Base-by-base conservation (phyloP, 805 yeast species). In the Kazachstania taianensis region DNA sequence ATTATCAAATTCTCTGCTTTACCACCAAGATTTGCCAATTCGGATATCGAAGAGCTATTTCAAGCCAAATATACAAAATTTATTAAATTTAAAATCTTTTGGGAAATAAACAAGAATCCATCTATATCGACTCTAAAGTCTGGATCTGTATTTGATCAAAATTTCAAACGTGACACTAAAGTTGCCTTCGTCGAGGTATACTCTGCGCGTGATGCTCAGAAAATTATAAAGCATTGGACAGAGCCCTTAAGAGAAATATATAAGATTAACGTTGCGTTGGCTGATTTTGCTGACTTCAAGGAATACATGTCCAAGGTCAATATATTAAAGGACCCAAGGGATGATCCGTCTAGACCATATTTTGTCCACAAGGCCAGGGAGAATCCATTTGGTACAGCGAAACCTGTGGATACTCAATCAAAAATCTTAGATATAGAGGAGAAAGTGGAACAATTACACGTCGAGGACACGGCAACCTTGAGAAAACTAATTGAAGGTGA, bases 371-470 rank as follows among this genome's bases (percentile, higher is more conserved):
- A 61, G 48, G 52, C 64, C 3, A 77, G 72, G 46, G 43, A 70
- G 0, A 81, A 75, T 52, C 92, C 94, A 5, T 84, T 85, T 62
- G 94, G 94, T 0, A 63, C 71, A 4, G 95, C 94, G 1, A 81
- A 75, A 58, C 94, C 94, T 2, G 89, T 84, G 5, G 94, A 84
- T 55, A 74, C 81, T 2, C 63, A 76, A 16, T 66, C 81, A 18
- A 76, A 72, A 44, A 75, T 73, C 45, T 60, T 67, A 31, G 89
- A 81, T 48, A 60, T 80, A 16, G 87, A 80, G 41, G 66, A 68
- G 37, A 59, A 59, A 37, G 53, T 72, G 38, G 50, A 58, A 10
- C 52, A 55, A 22, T 44, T 69, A 30, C 66, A 65, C 24, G 62
- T 72, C 20, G 73, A 70, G 40, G 63, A 65, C 34, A 71, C 75